Conservation (phyloP, 345 rosid species). For the Litchi chinensis region DNA sequence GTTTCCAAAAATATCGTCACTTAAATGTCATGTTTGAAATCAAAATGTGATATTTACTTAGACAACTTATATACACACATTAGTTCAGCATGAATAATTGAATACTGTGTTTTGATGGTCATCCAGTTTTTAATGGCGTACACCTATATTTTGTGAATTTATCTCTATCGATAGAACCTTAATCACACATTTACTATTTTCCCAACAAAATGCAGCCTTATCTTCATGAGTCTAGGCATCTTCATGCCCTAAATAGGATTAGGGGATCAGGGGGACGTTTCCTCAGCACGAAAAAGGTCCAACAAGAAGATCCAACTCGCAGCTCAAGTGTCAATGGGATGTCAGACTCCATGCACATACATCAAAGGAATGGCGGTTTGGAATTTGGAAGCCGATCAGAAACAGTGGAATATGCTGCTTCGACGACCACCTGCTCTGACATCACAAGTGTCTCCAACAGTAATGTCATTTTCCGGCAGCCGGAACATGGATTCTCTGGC, state of each 20-base stretch:
- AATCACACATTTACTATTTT: not conserved
- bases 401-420: constrained; percentile 17
- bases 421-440: constrained; percentile 26
- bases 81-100: not conserved
- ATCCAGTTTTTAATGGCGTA: not conserved
- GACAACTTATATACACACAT: not conserved
- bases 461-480: constrained; percentile 16
- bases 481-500: constrained; percentile 24
- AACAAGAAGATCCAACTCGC: constrained; percentile 13
- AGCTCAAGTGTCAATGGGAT: not conserved
- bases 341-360: constrained; percentile 7
- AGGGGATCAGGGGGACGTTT: constrained; percentile 62
- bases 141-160: not conserved
- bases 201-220: constrained; percentile 43
- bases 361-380: not conserved
- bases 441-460: constrained; percentile 20
- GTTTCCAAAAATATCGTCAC: not conserved
- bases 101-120: not conserved
- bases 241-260: constrained; percentile 50
- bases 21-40: not conserved
- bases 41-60: not conserved
- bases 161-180: not conserved
- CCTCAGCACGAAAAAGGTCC: constrained; percentile 41
- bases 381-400: constrained; percentile 20
- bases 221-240: constrained; percentile 59